A percentile compares a stretch with the other conserved stretches of the same genome.
phyloP scores from a whole-genome alignment of 345 rosid genomes.

The Moringa oleifera region DNA sequence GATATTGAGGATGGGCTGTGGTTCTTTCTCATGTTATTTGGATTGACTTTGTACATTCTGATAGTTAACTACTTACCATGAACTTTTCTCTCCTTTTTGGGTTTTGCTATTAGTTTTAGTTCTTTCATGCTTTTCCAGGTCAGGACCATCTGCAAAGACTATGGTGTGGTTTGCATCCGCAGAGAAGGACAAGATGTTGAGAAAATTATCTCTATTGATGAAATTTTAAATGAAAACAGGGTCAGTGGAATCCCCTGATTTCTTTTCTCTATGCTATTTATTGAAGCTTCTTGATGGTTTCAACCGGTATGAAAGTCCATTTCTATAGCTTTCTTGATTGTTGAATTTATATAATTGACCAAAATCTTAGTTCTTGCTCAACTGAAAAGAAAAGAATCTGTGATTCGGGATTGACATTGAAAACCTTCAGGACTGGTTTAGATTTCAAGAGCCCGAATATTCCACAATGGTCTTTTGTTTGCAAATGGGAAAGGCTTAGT shows the following conservation, averaged over 20 bases:
- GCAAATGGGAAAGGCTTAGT: no score
- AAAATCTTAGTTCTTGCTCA: not conserved
- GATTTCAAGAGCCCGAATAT: no score
- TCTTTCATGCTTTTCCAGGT: slow-evolving; percentile 35
- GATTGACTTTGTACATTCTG: not conserved
- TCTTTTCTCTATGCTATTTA: no score
- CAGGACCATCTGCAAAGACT: slow-evolving; percentile 55
- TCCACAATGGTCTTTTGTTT: no score
- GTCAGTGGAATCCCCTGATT: slow-evolving; percentile 24
- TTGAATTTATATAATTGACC: not conserved
- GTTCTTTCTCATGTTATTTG: not conserved
- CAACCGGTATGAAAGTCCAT: not conserved
- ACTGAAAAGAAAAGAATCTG: no score
- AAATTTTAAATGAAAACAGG: slow-evolving; percentile 42
- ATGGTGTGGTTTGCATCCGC: slow-evolving; percentile 80
- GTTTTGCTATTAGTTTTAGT: not conserved
- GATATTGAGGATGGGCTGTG: not conserved
- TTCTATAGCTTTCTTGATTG: not conserved
- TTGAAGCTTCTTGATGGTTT: no score
- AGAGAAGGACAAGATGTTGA: slow-evolving; percentile 78
- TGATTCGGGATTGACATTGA: no score
- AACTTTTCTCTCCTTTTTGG: not conserved
- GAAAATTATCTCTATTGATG: slow-evolving; percentile 41
- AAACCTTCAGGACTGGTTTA: not conserved
- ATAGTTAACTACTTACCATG: not conserved